phyloP scores from a whole-genome alignment of 371 early-diverging fungal genomes.

The Batkoa obscura region DNA sequence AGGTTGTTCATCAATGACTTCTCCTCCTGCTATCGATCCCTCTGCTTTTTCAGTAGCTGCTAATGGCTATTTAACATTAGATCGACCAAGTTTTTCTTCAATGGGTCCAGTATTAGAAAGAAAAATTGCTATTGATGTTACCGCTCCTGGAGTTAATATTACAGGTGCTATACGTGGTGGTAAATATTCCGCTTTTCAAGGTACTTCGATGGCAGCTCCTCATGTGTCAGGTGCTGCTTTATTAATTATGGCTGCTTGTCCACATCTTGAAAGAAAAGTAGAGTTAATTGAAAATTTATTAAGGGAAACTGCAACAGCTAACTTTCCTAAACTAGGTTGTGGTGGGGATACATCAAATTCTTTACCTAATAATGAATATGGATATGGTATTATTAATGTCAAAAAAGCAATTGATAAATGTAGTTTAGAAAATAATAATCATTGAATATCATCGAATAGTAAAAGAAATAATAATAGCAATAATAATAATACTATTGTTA shows the following conservation, averaged over 20 bases:
- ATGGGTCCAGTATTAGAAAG: neutral
- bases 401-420: conserved; percentile 7
- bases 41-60: neutral
- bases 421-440: neutral
- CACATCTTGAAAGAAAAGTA: neutral
- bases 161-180: conserved; percentile 10
- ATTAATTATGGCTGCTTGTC: neutral
- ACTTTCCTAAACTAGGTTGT: neutral
- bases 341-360: neutral
- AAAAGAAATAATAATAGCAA: too few relatives aligned
- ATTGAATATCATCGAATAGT: too few relatives aligned
- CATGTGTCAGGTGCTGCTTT: conserved; percentile 54
- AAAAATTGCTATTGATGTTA: neutral
- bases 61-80: neutral
- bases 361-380: conserved; percentile 5
- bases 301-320: neutral
- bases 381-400: conserved; percentile 4
- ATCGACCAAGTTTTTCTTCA: neutral
- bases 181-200: conserved; percentile 5
- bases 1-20: neutral
- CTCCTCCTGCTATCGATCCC: neutral
- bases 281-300: neutral
- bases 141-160: conserved; percentile 17
- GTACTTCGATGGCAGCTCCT: conserved; percentile 54
- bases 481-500: too few relatives aligned